These are phyloP conservation scores for Chalciporus pseudorubinellus DNA, from an alignment of 768 basidiomycete species.

Conservation along the genomic window DNA sequence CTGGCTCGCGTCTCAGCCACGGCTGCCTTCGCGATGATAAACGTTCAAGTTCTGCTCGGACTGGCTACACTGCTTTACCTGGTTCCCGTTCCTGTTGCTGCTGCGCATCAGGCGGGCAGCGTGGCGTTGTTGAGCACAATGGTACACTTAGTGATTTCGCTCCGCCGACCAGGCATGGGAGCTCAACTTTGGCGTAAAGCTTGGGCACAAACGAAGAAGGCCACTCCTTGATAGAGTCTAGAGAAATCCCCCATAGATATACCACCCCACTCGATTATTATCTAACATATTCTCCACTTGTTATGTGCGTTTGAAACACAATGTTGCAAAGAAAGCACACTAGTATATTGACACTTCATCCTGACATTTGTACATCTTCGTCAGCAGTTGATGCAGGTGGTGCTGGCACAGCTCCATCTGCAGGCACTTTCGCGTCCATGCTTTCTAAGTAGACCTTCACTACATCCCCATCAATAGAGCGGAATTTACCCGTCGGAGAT, in stretches of 20 bases:
- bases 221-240: slow-evolving; percentile 3
- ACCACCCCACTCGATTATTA: slow-evolving; percentile 27
- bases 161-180: slow-evolving; percentile 67
- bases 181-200: slow-evolving; percentile 60
- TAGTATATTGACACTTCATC: slow-evolving; percentile 38
- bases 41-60: slow-evolving; percentile 76
- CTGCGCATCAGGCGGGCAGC: slow-evolving; percentile 94
- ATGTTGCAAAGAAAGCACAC: slow-evolving; percentile 8
- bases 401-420: slow-evolving; percentile 37
- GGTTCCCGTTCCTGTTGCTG: slow-evolving; percentile 89
- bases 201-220: slow-evolving; percentile 17
- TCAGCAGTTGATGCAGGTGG: slow-evolving; percentile 44
- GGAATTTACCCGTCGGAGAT: slow-evolving; percentile 63
- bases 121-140: slow-evolving; percentile 82
- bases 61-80: slow-evolving; percentile 86
- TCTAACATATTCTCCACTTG: background rate
- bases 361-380: slow-evolving; percentile 87
- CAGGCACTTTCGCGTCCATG: slow-evolving; percentile 71
- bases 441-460: slow-evolving; percentile 72
- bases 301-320: background rate
- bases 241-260: slow-evolving; percentile 2
- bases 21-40: slow-evolving; percentile 74
- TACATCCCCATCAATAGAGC: slow-evolving; percentile 81
- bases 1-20: slow-evolving; percentile 49
- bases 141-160: slow-evolving; percentile 68